Evolutionary conservation across 768 basidiomycete genomes (phyloP).

Genomic region (Suillus decipiens): DNA sequence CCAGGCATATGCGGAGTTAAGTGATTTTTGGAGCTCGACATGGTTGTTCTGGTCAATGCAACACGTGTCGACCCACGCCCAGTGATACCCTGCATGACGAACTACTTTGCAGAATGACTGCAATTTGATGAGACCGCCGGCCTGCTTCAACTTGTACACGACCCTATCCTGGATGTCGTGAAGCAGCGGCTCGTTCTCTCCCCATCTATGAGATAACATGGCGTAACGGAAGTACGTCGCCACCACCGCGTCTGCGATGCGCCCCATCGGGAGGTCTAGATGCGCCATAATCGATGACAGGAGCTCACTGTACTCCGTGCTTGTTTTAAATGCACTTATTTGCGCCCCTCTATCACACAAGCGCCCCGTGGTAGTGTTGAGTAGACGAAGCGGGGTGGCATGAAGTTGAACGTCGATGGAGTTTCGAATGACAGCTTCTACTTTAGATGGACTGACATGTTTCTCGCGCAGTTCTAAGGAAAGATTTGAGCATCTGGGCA

Average conservation of each 20-base stretch:
- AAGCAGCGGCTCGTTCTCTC: neutral
- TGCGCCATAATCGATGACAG: neutral
- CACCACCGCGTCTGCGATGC: neutral
- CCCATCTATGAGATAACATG: neutral
- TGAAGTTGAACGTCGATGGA: neutral
- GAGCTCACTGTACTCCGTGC: neutral
- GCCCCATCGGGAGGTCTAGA: neutral
- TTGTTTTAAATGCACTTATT: neutral
- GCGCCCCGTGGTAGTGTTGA: neutral
- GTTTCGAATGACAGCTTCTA: neutral
- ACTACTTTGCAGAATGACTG: neutral
- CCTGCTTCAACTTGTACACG: neutral
- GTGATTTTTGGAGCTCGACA: neutral
- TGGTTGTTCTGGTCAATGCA: neutral
- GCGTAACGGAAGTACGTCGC: neutral
- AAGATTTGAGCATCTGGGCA: neutral
- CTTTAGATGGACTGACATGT: neutral
- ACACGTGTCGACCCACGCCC: neutral
- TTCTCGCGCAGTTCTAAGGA: neutral
- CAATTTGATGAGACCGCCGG: neutral
- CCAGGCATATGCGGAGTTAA: neutral
- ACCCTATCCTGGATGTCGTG: neutral
- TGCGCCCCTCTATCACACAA: neutral
- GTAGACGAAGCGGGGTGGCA: neutral
- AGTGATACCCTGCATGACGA: neutral